Base-by-base conservation (phyloP, 805 yeast genomes). In the Metschnikowia lachancei region DNA sequence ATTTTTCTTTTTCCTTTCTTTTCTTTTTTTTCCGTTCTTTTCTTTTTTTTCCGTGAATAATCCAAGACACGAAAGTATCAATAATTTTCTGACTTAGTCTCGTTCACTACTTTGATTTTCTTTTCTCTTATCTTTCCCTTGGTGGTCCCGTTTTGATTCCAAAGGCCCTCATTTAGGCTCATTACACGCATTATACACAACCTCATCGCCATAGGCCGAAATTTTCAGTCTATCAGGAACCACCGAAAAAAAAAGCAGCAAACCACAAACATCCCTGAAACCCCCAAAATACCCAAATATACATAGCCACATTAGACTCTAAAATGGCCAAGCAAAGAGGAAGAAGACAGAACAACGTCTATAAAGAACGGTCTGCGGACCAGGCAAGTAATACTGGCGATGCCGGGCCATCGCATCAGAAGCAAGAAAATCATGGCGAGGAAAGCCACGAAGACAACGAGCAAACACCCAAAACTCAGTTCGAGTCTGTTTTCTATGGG, bases 401-500 rank as follows among this genome's bases (percentile, higher is more conserved):
- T 13, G 45, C 42, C 12, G 49, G 12, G 28, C 12, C 28, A 26
- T 26, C 28, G 28, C 28, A 33, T 33, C 50, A 24, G 20, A 52
- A 38, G 12, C 51, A 46, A n/a, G 41, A 45, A 5, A 41, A 36
- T 13, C 39, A 31, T 33, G 36, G 13, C 7, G 20, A 33, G 9
- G 24, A 33, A 19, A 14, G 3, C 20, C 36, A 33, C 17, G 51
- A 47, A 17, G 28, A 34, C 24, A 7, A 14, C 39, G 40, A 33
- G 24, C 28, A 26, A 26, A 10, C 28, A 3, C 16, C 46, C 30
- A 60, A 53, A 45, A 53, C 17, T 16, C 56, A 58, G 17, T 53
- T 55, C 45, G 50, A 56, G 46, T 61, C 60, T 17, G 67, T 85
- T 16, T 92, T 91, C 61, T 94, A 83, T 64, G 99, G 99, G 18